Percentiles rank a stretch among this genome's conserved stretches.
These are phyloP conservation scores for Ganoderma sp. DNA, from an alignment of 1,284 basidiomycete species.

Conservation along the genomic window DNA sequence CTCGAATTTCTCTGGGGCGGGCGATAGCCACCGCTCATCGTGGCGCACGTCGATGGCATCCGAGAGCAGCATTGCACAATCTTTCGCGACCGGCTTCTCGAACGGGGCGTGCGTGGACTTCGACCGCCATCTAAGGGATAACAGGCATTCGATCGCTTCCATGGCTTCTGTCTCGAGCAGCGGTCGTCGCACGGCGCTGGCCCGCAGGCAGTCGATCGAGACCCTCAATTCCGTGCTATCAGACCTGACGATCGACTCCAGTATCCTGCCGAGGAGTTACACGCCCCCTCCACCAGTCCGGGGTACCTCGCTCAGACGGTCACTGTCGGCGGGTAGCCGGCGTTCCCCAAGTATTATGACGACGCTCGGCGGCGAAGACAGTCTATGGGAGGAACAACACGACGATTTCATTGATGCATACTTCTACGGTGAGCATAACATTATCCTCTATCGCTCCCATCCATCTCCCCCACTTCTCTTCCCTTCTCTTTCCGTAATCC, in stretches of 20 bases:
- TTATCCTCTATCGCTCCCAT: conserved; percentile 10
- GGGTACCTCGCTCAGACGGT: conserved; percentile 25
- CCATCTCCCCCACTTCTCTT: conserved; percentile 1
- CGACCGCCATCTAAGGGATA: conserved; percentile 11
- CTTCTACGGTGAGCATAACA: conserved; percentile 53
- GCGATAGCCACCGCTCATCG: conserved; percentile 33
- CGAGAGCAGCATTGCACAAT: conserved; percentile 30
- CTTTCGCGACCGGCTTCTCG: conserved; percentile 29
- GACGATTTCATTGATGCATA: conserved; percentile 56
- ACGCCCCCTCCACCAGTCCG: conserved; percentile 34
- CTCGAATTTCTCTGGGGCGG: conserved; percentile 27
- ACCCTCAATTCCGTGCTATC: conserved; percentile 68
- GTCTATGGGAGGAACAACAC: conserved; percentile 46
- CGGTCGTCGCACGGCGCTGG: conserved; percentile 22
- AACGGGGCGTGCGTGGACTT: conserved; percentile 30
- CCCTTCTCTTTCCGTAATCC: conserved; percentile 5
- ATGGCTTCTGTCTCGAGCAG: conserved; percentile 20
- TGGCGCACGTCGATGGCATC: conserved; percentile 36
- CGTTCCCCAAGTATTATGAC: conserved; percentile 37
- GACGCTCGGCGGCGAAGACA: conserved; percentile 39
- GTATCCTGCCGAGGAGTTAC: conserved; percentile 48
- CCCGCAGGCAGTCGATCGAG: conserved; percentile 53
- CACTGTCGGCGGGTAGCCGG: conserved; percentile 38
- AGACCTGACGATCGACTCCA: conserved; percentile 58
- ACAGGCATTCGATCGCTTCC: conserved; percentile 23